Evolutionary conservation across 23 red algal genomes (phyloP).

Genomic region (Gracilaria domingensis): DNA sequence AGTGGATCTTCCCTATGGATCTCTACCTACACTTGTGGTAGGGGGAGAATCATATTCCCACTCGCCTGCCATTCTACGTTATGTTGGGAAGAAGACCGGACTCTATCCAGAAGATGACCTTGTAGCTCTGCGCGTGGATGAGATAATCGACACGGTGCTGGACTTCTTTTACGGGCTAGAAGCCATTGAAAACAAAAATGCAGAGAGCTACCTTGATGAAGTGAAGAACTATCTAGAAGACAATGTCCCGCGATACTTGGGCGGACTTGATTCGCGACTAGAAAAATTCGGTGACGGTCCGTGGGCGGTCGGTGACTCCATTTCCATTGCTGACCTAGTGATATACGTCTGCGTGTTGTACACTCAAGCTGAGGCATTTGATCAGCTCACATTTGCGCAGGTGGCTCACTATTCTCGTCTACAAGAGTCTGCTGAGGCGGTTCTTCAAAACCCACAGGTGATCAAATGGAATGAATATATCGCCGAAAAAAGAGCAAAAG

Average conservation of each 20-base stretch:
- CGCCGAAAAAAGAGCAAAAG: conserved; percentile 5
- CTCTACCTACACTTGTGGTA: conserved; percentile 32
- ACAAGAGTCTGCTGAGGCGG: conserved; percentile 27
- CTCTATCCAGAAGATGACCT: conserved; percentile 44
- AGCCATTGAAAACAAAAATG: neutral
- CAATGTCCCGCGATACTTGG: conserved; percentile 45
- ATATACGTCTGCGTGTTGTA: conserved; percentile 54
- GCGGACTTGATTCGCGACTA: conserved; percentile 36
- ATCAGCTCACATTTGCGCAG: conserved; percentile 27
- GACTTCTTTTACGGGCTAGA: conserved; percentile 31
- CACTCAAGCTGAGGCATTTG: conserved; percentile 37
- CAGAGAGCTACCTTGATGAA: conserved; percentile 3
- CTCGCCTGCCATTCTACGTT: conserved; percentile 58
- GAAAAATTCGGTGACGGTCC: conserved; percentile 48
- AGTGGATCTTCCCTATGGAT: conserved; percentile 39
- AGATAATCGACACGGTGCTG: conserved; percentile 46
- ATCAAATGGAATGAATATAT: conserved; percentile 44
- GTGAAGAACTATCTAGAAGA: conserved; percentile 36
- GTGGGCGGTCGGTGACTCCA: conserved; percentile 32
- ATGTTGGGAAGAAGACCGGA: conserved; percentile 47
- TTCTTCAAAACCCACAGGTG: conserved; percentile 33
- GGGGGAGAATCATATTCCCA: conserved; percentile 44
- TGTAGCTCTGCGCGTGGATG: conserved; percentile 55
- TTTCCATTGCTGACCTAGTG: conserved; percentile 61
- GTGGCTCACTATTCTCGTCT: conserved; percentile 29